Conservation (phyloP, 331 rosid genomes). For the Acacia concinna region DNA sequence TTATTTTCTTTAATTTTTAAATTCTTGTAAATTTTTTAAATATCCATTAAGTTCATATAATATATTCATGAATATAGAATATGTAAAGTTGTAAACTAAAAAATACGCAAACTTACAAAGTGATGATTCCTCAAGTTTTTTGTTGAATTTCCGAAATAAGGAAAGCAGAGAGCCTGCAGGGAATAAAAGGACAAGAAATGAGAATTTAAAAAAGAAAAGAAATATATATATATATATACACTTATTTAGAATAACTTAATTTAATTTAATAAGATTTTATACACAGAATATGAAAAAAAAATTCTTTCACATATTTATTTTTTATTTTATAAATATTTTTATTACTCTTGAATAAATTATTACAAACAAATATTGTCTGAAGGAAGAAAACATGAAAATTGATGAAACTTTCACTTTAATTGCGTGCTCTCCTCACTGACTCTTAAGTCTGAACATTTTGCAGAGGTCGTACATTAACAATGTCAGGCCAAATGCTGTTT, state of each 20-base stretch:
- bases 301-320: no score
- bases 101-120: conserved; percentile 40
- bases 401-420: conserved; percentile 51
- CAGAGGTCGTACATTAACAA: conserved; percentile 7
- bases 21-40: background rate
- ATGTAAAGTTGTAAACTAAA: background rate
- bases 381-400: conserved; percentile 13
- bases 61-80: background rate
- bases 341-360: no score
- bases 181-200: conserved; percentile 16
- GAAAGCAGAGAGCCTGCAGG: conserved; percentile 83
- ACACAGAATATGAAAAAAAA: no score
- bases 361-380: no score
- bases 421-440: conserved; percentile 47
- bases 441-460: conserved; percentile 33
- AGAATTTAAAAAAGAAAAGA: conserved; percentile 27
- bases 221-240: no score
- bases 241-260: no score
- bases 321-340: no score
- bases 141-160: conserved; percentile 67
- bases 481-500: background rate
- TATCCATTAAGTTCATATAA: background rate
- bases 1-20: background rate
- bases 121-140: conserved; percentile 55
- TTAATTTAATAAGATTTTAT: no score